Percentiles rank a stretch among this genome's conserved stretches.
These are phyloP conservation scores for Cryptococcus sp. DNA, from an alignment of 1,284 basidiomycete genomes.

Conservation along the genomic window DNA sequence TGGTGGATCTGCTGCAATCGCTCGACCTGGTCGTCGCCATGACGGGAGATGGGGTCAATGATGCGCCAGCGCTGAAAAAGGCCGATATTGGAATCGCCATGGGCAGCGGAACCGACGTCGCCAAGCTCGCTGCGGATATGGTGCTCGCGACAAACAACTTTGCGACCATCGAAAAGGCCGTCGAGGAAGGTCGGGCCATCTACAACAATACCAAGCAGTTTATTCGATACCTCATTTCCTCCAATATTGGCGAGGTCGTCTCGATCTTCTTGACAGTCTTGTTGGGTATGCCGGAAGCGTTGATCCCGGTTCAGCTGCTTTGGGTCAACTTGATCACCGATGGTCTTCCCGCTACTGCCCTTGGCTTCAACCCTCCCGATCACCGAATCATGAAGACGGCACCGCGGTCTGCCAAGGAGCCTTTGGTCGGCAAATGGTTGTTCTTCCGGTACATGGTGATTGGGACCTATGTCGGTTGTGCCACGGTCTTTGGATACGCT, in stretches of 20 bases:
- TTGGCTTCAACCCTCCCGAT: conserved; percentile 96
- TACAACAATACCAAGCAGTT: conserved; percentile 99
- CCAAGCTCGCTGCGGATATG: conserved; percentile 96
- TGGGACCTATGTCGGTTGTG: conserved; percentile 87
- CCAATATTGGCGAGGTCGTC: conserved; percentile 97
- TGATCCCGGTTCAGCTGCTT: conserved; percentile 94
- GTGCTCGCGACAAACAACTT: conserved; percentile 64
- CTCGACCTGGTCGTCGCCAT: conserved; percentile 95
- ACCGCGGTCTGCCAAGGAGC: conserved; percentile 80
- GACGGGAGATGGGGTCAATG: conserved; percentile 95
- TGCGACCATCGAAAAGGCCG: conserved; percentile 87
- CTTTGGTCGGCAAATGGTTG: conserved; percentile 85
- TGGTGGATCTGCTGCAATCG: conserved; percentile 91
- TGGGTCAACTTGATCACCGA: conserved; percentile 92
- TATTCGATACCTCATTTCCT: conserved; percentile 61
- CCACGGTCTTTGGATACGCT: conserved; percentile 93
- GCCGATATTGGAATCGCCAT: conserved; percentile 99
- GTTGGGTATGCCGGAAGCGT: conserved; percentile 95
- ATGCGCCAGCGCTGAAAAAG: conserved; percentile 92
- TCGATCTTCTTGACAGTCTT: conserved; percentile 96
- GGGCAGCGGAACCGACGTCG: conserved; percentile 98
- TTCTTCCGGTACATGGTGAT: conserved; percentile 94
- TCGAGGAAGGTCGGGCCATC: conserved; percentile 93
- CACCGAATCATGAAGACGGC: conserved; percentile 93
- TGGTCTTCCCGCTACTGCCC: conserved; percentile 93